phyloP scores from a whole-genome alignment of 2,329 filamentous ascomycete genomes.

The Neurospora crassa region DNA sequence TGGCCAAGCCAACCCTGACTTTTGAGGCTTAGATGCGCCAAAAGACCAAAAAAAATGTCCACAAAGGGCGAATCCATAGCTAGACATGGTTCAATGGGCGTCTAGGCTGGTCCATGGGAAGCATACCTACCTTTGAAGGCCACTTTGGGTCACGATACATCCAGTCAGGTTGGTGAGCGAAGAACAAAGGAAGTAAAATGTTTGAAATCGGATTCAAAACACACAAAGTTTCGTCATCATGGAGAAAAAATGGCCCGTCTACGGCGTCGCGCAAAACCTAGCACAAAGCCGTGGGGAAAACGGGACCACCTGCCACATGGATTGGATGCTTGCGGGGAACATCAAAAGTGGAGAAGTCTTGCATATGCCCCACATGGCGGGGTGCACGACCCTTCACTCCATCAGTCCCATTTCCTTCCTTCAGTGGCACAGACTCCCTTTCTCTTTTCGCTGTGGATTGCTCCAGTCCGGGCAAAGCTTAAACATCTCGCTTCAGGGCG shows the following conservation, averaged over 20 bases:
- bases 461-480: neutral
- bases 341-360: neutral
- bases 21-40: neutral
- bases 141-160: neutral
- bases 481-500: neutral
- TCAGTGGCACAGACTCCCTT: neutral
- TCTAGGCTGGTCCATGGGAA: neutral
- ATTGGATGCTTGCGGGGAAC: neutral
- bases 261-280: neutral
- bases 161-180: neutral
- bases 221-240: neutral
- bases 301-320: neutral
- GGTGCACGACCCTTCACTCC: neutral
- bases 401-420: neutral
- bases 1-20: neutral
- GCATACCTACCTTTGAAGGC: neutral
- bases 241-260: neutral
- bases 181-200: neutral
- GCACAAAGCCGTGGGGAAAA: neutral
- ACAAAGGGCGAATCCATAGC: neutral
- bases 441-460: neutral
- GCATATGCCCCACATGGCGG: neutral
- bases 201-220: neutral
- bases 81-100: neutral
- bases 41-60: neutral